Conservation (phyloP, 140 eudicot genomes). For the Bidens hawaiensis region DNA sequence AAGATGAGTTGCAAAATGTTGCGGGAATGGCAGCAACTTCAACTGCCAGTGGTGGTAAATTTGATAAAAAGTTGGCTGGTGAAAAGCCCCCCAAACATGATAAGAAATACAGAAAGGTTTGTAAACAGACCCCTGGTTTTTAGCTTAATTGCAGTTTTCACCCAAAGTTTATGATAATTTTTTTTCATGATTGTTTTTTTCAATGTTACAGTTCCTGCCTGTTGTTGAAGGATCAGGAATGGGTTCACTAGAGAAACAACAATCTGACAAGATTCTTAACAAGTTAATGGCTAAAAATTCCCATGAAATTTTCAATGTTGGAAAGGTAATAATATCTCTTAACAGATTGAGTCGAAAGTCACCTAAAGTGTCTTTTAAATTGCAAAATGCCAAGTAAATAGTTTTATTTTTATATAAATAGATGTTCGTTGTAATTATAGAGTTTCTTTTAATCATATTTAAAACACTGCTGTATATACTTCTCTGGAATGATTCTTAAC, state of each 20-base stretch:
- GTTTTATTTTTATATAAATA: not conserved
- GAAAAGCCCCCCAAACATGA: slow-evolving; percentile 91
- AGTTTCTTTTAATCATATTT: not conserved
- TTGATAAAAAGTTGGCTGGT: slow-evolving; percentile 88
- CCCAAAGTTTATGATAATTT: not conserved
- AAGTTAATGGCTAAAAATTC: slow-evolving; percentile 73
- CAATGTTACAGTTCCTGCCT: slow-evolving; percentile 31
- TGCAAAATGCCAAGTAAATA: not conserved
- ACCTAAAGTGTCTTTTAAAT: not conserved
- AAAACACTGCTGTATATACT: not conserved
- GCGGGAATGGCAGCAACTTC: slow-evolving; percentile 94
- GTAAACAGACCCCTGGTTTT: not conserved
- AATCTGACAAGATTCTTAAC: slow-evolving; percentile 74
- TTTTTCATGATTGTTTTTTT: slow-evolving; percentile 23
- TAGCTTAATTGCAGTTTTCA: not conserved
- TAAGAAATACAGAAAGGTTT: slow-evolving; percentile 87
- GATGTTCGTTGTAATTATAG: not conserved
- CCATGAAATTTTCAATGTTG: slow-evolving; percentile 62
- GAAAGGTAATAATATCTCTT: slow-evolving; percentile 37
- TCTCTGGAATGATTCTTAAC: no score
- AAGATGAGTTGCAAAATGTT: slow-evolving; percentile 72
- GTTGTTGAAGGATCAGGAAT: slow-evolving; percentile 82
- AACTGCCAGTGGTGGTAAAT: slow-evolving; percentile 96
- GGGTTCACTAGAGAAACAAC: slow-evolving; percentile 76
- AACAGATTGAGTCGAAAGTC: not conserved